Base-by-base conservation (phyloP, 2,329 filamentous ascomycete species). In the Stagonosporopsis chrysanthemi region DNA sequence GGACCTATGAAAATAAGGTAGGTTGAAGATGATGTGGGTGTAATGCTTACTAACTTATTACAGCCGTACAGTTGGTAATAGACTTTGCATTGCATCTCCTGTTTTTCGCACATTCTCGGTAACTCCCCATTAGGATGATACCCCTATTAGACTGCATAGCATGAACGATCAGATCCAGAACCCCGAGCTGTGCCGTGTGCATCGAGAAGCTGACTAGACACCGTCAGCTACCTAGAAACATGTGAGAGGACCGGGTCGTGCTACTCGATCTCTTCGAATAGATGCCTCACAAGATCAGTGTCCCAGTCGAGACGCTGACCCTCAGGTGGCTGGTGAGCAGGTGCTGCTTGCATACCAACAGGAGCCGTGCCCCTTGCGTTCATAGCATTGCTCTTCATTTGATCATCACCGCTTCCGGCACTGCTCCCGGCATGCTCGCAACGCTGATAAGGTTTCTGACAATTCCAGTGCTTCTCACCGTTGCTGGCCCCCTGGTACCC, bases 1-100 rank as follows among this genome's bases (percentile, higher is more conserved):
- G 82, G 82, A 83, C 82, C 6, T 85, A 79, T 76, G 79, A 85
- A 62, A 79, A 83, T 49, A 78, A 81, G 70, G 81, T 82, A 58
- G 58, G 76, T 71, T 5, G 19, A 1, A 4, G 3, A 22, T 9
- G 9, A n/a, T 7, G 12, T 40, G 1, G 28, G 9, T 35, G 6
- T 48, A 2, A n/a, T 9, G n/a, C 14, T 49, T 3, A 43, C 65
- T 65, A 6, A 65, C 31, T 9, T n/a, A 38, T 3, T 29, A 9
- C 26, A 71, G 70, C 70, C 67, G 8, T 74, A 75, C 54, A 38
- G 67, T 3, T 74, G 72, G 72, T 75, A 49, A 72, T 15, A 33
- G 12, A 12, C 39, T 11, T 24, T 24, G 26, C 48, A 50, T 46
- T 50, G 33, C 39, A 48, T 44, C 22, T 36, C 41, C 46, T 43